phyloP scores from a whole-genome alignment of 1,139 yeast genomes.

The Meyerozyma carpophila region DNA sequence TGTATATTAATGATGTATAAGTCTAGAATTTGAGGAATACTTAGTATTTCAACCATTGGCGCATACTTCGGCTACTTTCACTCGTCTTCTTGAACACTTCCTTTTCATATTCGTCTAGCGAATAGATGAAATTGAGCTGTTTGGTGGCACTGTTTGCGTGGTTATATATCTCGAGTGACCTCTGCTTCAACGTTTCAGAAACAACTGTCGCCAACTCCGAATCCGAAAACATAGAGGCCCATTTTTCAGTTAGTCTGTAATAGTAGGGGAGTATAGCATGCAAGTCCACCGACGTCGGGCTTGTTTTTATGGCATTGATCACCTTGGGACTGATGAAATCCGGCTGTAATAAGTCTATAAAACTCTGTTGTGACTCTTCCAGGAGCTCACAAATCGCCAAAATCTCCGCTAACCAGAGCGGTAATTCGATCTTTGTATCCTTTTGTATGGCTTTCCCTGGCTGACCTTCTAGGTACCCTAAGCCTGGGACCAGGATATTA shows the following conservation, averaged over 20 bases:
- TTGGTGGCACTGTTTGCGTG: conserved; percentile 55
- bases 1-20: not conserved
- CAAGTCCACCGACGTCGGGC: conserved; percentile 61
- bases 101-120: conserved; percentile 74
- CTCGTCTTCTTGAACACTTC: conserved; percentile 53
- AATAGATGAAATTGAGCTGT: conserved; percentile 49
- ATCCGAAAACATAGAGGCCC: conserved; percentile 69
- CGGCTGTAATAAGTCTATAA: conserved; percentile 66
- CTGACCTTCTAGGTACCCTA: conserved; percentile 83
- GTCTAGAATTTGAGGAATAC: no score
- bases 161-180: conserved; percentile 70
- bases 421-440: conserved; percentile 71
- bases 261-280: conserved; percentile 64
- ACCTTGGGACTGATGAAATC: conserved; percentile 59
- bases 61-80: conserved; percentile 57
- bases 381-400: conserved; percentile 52
- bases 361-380: conserved; percentile 44
- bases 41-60: conserved; percentile 45
- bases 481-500: conserved; percentile 72
- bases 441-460: conserved; percentile 61
- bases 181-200: conserved; percentile 45
- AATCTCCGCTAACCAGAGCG: conserved; percentile 84
- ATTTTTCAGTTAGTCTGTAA: conserved; percentile 63
- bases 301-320: conserved; percentile 76
- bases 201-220: conserved; percentile 53